Conservation (phyloP, 257 asterid species). For the Scutellaria baicalensis region DNA sequence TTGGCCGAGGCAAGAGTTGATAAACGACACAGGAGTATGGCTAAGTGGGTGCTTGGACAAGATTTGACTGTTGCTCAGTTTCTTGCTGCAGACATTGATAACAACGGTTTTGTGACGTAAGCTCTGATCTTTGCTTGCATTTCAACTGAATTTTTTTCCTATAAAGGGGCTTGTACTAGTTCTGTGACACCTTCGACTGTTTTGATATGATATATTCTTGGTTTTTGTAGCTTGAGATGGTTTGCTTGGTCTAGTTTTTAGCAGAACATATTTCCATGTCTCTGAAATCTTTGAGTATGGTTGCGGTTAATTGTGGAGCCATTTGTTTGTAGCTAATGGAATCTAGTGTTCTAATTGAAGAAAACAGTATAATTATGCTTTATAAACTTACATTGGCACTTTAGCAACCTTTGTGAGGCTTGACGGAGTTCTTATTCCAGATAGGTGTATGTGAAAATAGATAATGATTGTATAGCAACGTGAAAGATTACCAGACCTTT, state of each 20-base stretch:
- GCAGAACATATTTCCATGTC: not conserved
- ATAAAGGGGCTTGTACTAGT: not conserved
- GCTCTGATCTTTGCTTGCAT: constrained; percentile 2
- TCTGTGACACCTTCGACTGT: not conserved
- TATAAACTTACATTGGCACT: too few species aligned
- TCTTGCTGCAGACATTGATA: constrained; percentile 92
- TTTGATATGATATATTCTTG: not conserved
- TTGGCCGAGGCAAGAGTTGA: constrained; percentile 95
- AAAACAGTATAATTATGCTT: not conserved
- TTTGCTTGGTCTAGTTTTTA: not conserved
- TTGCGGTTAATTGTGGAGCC: not conserved
- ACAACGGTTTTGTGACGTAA: constrained; percentile 83
- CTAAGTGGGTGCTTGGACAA: constrained; percentile 89
- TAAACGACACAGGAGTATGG: constrained; percentile 79
- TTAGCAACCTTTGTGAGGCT: not conserved
- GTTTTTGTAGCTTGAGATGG: not conserved
- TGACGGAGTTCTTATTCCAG: not conserved
- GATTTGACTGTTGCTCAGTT: constrained; percentile 94
- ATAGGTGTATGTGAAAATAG: not conserved
- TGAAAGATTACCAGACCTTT: not conserved
- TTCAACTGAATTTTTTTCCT: not conserved
- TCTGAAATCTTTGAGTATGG: not conserved
- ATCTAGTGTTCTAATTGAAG: not conserved
- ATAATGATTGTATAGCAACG: not conserved
- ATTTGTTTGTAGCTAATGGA: too few species aligned